Base-by-base conservation (phyloP, 2,329 filamentous ascomycete species). In the Colletotrichum sp. region DNA sequence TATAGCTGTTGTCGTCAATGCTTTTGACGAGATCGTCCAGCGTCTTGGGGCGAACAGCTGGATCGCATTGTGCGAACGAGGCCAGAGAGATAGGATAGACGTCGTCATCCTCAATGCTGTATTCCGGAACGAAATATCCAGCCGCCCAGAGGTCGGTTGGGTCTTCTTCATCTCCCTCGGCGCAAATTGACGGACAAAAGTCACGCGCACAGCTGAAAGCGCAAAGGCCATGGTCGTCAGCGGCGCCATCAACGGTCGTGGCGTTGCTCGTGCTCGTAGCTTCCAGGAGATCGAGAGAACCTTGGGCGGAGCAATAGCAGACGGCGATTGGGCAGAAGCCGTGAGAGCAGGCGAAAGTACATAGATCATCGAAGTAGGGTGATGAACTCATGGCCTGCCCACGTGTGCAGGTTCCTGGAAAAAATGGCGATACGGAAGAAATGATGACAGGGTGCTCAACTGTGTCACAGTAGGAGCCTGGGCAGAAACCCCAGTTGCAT, bases 321-420 rank as follows among this genome's bases (percentile, higher is more conserved):
- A 43, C 39, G 1, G 18, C 39, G 1, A 43, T 43, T n/a, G 39
- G 39, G 1, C 39, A 43, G 39, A 43, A 43, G 18, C 39, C 39
- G 18, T 43, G 39, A 43, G 39, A 43, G 39, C 39, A 43, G 39
- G 39, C 39, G 1, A 43, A 43, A 43, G 39, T 1, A 43, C 39
- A n/a, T 2, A 43, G 18, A 2, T 43, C 16, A n/a, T 43, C 36
- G 0, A 43, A 43, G 0, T 9, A 3, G 0, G 16, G 1, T 9
- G 36, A 43, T 7, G 36, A 18, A 0, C 36, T 43, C 36, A 43
- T 43, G 7, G 1, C 36, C 36, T 43, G 36, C 1, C 36, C 36
- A 43, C 16, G 36, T 0, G 34, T 43, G 32, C 61, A 65, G 0
- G 61, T 43, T 0, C 18, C 32, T 1, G 61, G 61, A 0, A 26